These are phyloP conservation scores for Artemisia princeps DNA, from an alignment of 140 eudicot species.

Conservation along the genomic window DNA sequence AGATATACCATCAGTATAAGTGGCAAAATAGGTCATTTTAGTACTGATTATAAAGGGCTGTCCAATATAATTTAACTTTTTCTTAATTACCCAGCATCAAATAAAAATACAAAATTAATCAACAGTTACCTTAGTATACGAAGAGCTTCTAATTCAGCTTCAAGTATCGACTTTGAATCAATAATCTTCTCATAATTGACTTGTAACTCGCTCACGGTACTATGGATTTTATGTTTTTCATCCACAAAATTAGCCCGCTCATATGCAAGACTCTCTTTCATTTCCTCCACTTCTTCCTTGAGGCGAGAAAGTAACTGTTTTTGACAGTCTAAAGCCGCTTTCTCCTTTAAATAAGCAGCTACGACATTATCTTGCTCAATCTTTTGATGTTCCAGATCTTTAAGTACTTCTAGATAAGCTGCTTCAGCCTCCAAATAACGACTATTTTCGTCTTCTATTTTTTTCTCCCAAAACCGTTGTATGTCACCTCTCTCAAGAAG, in stretches of 20 bases:
- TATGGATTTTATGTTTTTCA: constrained; percentile 35
- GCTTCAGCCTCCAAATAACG: constrained; percentile 45
- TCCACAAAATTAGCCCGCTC: constrained; percentile 43
- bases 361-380: constrained; percentile 29
- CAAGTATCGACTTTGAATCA: constrained; percentile 60
- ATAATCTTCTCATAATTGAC: constrained; percentile 50
- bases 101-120: background rate
- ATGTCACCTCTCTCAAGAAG: constrained; percentile 74
- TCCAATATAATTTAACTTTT: no score
- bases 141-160: constrained; percentile 91
- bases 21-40: no score
- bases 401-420: constrained; percentile 33
- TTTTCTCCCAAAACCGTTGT: constrained; percentile 54
- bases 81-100: no score
- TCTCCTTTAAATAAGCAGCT: constrained; percentile 49
- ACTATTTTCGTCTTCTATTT: constrained; percentile 42
- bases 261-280: constrained; percentile 40
- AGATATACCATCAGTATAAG: background rate
- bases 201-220: constrained; percentile 30
- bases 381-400: constrained; percentile 49
- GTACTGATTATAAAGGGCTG: no score
- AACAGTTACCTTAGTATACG: constrained; percentile 70
- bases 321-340: constrained; percentile 86
- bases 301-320: constrained; percentile 59
- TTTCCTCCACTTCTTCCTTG: constrained; percentile 60